Conservation (phyloP, 2,329 filamentous ascomycete genomes). For the Pyrenophora graminea region DNA sequence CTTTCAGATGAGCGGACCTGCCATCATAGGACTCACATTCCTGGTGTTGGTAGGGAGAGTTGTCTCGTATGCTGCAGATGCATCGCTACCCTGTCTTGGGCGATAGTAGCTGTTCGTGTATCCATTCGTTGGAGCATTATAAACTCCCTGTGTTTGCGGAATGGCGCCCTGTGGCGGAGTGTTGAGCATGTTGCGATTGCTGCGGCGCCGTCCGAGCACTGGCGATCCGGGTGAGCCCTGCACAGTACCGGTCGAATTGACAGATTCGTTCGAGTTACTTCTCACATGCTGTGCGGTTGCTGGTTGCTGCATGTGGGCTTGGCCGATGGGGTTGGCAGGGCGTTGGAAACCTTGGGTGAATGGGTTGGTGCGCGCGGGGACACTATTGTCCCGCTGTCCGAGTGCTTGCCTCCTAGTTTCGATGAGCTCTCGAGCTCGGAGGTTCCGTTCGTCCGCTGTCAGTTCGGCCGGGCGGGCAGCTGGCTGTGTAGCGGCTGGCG, state of each 20-base stretch:
- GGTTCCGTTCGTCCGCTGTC: conserved; percentile 41
- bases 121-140: conserved; percentile 27
- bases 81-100: conserved; percentile 26
- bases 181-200: conserved; percentile 41
- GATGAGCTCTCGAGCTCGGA: conserved; percentile 43
- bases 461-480: conserved; percentile 31
- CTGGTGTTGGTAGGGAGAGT: conserved; percentile 31
- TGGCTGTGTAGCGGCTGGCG: conserved; percentile 21
- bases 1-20: conserved; percentile 38
- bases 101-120: conserved; percentile 39
- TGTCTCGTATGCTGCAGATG: conserved; percentile 31
- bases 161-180: conserved; percentile 29
- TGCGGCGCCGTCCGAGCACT: conserved; percentile 39
- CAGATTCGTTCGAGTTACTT: conserved; percentile 43
- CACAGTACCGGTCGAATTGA: conserved; percentile 36
- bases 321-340: conserved; percentile 28
- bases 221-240: conserved; percentile 34
- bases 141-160: conserved; percentile 30
- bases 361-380: conserved; percentile 43
- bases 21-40: conserved; percentile 37
- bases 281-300: conserved; percentile 30
- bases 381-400: conserved; percentile 29
- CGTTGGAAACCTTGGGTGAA: conserved; percentile 41
- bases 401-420: conserved; percentile 42
- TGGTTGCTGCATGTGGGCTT: conserved; percentile 16